Percentiles rank a stretch among this genome's conserved stretches.
Conservation (phyloP, 164 flowering plant species). For the Sextonia rubra region DNA sequence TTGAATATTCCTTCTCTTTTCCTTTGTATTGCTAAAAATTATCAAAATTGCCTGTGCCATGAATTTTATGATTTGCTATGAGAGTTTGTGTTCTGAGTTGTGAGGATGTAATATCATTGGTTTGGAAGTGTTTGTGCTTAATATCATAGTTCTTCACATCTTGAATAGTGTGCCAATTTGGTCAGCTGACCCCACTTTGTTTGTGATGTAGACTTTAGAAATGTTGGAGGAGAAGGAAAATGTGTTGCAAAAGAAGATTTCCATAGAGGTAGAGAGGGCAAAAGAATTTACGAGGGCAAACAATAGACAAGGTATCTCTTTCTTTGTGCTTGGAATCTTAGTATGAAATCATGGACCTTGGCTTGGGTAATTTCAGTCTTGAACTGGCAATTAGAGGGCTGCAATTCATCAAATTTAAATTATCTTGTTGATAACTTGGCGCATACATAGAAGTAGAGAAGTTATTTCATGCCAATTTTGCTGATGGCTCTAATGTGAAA, state of each 20-base stretch:
- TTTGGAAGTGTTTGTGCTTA: not conserved
- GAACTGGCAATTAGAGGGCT: not conserved
- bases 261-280: constrained; percentile 66
- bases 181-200: not conserved
- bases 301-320: constrained; percentile 61
- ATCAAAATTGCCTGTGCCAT: not conserved
- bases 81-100: not conserved
- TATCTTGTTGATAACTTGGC: not conserved
- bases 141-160: not conserved
- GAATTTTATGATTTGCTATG: not conserved
- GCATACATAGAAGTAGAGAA: not conserved
- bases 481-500: not conserved
- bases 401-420: not conserved
- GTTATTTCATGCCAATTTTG: not conserved
- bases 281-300: constrained; percentile 62
- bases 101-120: not conserved
- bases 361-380: no score
- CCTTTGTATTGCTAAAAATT: not conserved
- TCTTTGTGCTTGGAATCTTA: not conserved
- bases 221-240: constrained; percentile 84
- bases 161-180: not conserved
- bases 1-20: not conserved
- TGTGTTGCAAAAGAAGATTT: constrained; percentile 59
- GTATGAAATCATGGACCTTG: no score
- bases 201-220: constrained; percentile 50